A percentile compares a stretch with the other conserved stretches of the same genome.
phyloP scores from a whole-genome alignment of 306 rosid species.

The Vicia villosa region DNA sequence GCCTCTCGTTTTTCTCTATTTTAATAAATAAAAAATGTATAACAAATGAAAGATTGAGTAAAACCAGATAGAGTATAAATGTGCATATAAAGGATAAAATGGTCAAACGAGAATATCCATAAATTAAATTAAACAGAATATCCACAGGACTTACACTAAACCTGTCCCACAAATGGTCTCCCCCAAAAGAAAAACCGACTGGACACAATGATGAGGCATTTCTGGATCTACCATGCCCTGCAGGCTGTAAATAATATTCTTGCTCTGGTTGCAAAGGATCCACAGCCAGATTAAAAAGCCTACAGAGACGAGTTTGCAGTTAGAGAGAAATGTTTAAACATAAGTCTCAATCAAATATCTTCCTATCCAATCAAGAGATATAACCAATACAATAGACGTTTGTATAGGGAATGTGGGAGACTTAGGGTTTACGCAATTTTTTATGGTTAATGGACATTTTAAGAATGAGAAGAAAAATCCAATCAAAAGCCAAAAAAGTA shows the following conservation, averaged over 20 bases:
- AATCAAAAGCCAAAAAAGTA: constrained; percentile 23
- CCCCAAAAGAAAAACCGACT: constrained; percentile 92
- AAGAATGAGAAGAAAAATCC: not conserved
- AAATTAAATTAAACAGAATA: constrained; percentile 28
- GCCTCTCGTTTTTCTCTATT: no score
- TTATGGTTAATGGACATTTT: constrained; percentile 4
- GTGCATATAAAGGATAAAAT: not conserved
- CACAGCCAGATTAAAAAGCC: constrained; percentile 82
- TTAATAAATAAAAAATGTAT: not conserved
- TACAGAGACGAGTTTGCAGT: constrained; percentile 46
- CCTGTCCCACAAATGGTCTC: constrained; percentile 93
- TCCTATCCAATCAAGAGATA: constrained; percentile 26
- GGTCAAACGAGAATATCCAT: constrained; percentile 10
- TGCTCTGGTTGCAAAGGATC: constrained; percentile 90
- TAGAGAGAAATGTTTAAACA: constrained; percentile 17
- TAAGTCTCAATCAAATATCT: constrained; percentile 9
- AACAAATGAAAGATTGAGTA: not conserved
- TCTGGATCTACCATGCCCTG: constrained; percentile 71
- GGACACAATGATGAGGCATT: constrained; percentile 90
- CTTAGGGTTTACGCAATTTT: constrained; percentile 5
- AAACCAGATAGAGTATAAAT: not conserved
- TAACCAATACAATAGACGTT: not conserved
- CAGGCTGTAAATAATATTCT: constrained; percentile 90
- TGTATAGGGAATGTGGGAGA: not conserved
- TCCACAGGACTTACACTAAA: constrained; percentile 73